A percentile compares a stretch with the other conserved stretches of the same genome.
These are phyloP conservation scores for Salvia sclarea DNA, from an alignment of 305 asterid genomes.

Conservation along the genomic window DNA sequence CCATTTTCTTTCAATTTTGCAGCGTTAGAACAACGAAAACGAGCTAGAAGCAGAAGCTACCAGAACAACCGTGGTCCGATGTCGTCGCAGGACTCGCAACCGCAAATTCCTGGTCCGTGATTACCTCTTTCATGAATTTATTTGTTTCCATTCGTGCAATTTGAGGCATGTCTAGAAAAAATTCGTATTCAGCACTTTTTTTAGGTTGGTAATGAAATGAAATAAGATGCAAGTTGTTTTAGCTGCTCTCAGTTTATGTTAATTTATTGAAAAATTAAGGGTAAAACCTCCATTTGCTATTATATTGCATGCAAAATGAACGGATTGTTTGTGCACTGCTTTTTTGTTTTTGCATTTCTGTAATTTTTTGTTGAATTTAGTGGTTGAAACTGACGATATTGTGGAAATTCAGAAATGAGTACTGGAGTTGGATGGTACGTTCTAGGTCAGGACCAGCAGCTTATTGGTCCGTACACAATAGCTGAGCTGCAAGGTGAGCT, in stretches of 20 bases:
- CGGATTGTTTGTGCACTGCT: background rate
- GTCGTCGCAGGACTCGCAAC: constrained; percentile 44
- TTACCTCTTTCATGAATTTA: background rate
- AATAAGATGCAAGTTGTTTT: background rate
- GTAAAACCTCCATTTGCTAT: constrained; percentile 12
- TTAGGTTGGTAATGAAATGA: constrained; percentile 1
- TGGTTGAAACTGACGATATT: constrained; percentile 23
- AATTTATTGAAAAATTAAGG: background rate
- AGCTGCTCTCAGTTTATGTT: background rate
- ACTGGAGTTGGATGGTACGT: constrained; percentile 80
- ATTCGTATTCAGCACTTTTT: background rate
- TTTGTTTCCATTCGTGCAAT: background rate
- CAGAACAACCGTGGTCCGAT: constrained; percentile 32
- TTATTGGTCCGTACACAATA: constrained; percentile 76
- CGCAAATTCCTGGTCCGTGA: constrained; percentile 39
- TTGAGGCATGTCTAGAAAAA: background rate
- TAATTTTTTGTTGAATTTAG: constrained; percentile 1
- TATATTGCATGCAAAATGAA: constrained; percentile 18
- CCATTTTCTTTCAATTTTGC: constrained; percentile 8
- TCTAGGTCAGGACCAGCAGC: constrained; percentile 74
- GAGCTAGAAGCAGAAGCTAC: constrained; percentile 25
- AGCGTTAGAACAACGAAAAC: constrained; percentile 21
- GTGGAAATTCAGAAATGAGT: constrained; percentile 40
- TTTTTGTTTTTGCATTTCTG: background rate
- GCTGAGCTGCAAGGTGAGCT: constrained; percentile 76